Percentiles rank a stretch among this genome's conserved stretches.
Evolutionary conservation across 2,329 filamentous ascomycete species (phyloP).

Genomic region (Periconia sp.): DNA sequence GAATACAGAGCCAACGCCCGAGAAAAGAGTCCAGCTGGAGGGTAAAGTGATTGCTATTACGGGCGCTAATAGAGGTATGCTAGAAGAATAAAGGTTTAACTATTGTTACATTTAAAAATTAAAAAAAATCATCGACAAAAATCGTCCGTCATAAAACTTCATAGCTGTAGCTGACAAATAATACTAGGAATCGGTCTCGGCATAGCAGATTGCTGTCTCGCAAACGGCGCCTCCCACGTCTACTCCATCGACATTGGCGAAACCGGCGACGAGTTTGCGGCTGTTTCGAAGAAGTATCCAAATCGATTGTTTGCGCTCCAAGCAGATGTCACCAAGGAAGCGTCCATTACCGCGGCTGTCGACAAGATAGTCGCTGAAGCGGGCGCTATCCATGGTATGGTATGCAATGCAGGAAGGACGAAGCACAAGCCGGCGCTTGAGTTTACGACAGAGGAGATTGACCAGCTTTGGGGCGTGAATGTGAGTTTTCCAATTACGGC

Average conservation of each 20-base stretch:
- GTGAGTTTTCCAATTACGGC: constrained; percentile 12
- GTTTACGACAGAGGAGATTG: constrained; percentile 56
- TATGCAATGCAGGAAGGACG: constrained; percentile 58
- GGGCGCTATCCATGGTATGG: constrained; percentile 57
- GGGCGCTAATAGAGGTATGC: constrained; percentile 34
- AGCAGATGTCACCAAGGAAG: constrained; percentile 57
- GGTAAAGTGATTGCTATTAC: constrained; percentile 38
- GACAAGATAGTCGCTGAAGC: constrained; percentile 53
- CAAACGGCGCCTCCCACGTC: constrained; percentile 51
- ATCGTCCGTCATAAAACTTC: background rate
- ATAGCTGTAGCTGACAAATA: no score
- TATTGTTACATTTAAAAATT: no score
- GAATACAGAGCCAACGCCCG: constrained; percentile 17
- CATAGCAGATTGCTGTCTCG: constrained; percentile 55
- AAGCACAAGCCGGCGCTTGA: constrained; percentile 60
- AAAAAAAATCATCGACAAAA: no score
- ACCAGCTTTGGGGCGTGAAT: constrained; percentile 53
- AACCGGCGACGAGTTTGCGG: constrained; percentile 51
- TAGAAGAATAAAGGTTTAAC: no score
- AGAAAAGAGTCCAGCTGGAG: constrained; percentile 32
- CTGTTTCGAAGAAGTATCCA: constrained; percentile 47
- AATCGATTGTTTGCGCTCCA: constrained; percentile 49
- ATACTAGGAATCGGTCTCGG: constrained; percentile 51
- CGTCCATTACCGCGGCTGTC: constrained; percentile 51
- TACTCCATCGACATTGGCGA: constrained; percentile 57